Percentiles rank a stretch among this genome's conserved stretches.
These are phyloP conservation scores for Ceratocystis huliohia DNA, from an alignment of 2,329 filamentous ascomycete genomes.

Conservation along the genomic window DNA sequence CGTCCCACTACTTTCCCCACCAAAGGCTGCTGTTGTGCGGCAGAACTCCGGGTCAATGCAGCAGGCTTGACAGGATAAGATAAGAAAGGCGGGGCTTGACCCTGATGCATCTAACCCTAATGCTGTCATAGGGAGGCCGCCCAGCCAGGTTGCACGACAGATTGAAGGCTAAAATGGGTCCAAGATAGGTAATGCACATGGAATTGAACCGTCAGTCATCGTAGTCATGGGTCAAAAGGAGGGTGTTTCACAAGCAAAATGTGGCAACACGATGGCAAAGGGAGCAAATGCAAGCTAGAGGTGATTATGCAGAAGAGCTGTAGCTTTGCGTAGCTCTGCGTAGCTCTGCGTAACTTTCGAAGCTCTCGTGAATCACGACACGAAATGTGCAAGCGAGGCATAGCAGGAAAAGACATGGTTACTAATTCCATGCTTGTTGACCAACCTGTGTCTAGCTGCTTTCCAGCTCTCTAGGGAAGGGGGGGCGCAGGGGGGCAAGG, in stretches of 20 bases:
- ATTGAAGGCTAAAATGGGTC: background rate
- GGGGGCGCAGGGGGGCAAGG: background rate
- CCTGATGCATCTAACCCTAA: background rate
- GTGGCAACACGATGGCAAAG: background rate
- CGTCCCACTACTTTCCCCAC: conserved; percentile 4
- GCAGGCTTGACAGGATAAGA: background rate
- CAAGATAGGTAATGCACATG: background rate
- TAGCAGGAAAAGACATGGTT: too few relatives aligned
- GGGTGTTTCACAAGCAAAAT: background rate
- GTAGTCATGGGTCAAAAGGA: background rate
- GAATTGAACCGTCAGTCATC: too few relatives aligned
- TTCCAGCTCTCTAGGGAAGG: background rate
- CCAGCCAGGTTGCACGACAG: background rate
- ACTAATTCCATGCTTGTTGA: too few relatives aligned
- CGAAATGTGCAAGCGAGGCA: background rate
- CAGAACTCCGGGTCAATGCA: background rate
- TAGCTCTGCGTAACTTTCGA: too few relatives aligned
- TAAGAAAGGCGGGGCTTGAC: background rate
- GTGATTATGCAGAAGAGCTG: too few relatives aligned
- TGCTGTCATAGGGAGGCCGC: background rate
- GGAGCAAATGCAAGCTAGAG: too few relatives aligned
- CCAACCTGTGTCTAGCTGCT: background rate
- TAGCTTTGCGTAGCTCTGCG: too few relatives aligned
- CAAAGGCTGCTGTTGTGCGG: background rate
- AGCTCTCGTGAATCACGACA: background rate